Base-by-base conservation (phyloP, 768 basidiomycete genomes). In the Cyclocybe cylindracea region DNA sequence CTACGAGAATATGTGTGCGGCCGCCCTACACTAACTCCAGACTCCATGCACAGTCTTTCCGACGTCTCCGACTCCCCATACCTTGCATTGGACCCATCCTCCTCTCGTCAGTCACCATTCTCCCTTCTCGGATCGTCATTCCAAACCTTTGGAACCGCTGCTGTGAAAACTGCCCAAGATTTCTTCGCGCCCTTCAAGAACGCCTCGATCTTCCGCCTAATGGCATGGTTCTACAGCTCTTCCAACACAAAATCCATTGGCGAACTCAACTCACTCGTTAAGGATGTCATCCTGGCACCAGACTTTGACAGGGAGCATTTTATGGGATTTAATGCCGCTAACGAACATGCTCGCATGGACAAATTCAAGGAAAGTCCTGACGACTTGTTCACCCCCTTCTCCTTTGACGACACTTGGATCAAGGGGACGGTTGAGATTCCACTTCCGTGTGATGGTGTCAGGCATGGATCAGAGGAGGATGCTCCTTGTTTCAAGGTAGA, bases 401-500 rank as follows among this genome's bases (percentile, higher is more conserved):
- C 48, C 3, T 46, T 18, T 2, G 45, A 58, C 10, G 47, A 55
- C 53, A 61, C 57, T 1, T 70, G 69, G 67, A 59, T 42, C 4
- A 55, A 49, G 14, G 50, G 45, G 0, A 57, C 51, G 8, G 66
- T 65, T 14, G 61, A 48, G 48, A 66, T 60, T 32, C 46, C 24
- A 8, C 66, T 58, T 29, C 70, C 53, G 2, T 50, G 51, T 10
- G 60, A 60, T 3, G 33, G 55, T 4, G 40, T 54, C 7, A 61
- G 55, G 16, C 53, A 60, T n/a, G 1, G 7, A 4, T 55, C 57
- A 0, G 68, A 73, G 46, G 58, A 16, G 0, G 54, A 53, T 13
- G 69, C 70, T 4, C 71, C 68, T 1, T 46, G 48, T 2, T 66
- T 73, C 39, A 46, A 59, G 8, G 61, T 78, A n/a, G 16, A 16